Percentiles rank a stretch among this genome's conserved stretches.
Conservation (phyloP, 495 filamentous ascomycete genomes). For the Penicillium riverlandense region DNA sequence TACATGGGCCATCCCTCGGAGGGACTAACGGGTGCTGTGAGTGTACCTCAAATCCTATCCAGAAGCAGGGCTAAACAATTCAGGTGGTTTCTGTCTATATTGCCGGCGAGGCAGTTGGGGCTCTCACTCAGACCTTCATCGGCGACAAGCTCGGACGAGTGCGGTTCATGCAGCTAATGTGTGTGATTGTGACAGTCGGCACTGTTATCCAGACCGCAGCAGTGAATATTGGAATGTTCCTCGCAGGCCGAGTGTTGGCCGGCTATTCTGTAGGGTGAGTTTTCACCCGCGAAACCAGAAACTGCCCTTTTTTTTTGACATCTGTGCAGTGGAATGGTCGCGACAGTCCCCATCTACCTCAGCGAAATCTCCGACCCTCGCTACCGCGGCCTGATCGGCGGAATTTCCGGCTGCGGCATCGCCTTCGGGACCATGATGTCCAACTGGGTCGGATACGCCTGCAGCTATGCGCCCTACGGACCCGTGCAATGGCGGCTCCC, state of each 20-base stretch:
- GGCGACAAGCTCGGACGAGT: conserved; percentile 51
- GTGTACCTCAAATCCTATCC: conserved; percentile 1
- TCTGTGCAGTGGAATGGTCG: conserved; percentile 39
- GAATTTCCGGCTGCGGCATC: conserved; percentile 52
- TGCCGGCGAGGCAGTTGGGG: conserved; percentile 49
- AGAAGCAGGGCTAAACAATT: background rate
- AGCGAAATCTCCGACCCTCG: conserved; percentile 49
- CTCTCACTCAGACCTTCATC: conserved; percentile 44
- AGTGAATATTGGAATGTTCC: conserved; percentile 54
- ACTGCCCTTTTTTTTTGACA: too few species aligned
- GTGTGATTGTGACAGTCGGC: conserved; percentile 50
- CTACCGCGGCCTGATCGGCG: conserved; percentile 48
- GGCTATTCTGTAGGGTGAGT: conserved; percentile 48
- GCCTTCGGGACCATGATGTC: conserved; percentile 51
- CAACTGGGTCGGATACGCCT: conserved; percentile 54
- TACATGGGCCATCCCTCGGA: conserved; percentile 51
- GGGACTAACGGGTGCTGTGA: conserved; percentile 49
- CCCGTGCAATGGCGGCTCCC: conserved; percentile 50
- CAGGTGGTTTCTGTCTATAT: conserved; percentile 54
- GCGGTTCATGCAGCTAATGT: conserved; percentile 53
- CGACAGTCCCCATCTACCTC: conserved; percentile 52
- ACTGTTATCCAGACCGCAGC: conserved; percentile 49
- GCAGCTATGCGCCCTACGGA: conserved; percentile 48
- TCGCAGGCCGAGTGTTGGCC: conserved; percentile 48
- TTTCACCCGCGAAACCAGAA: background rate